Evolutionary conservation across 257 asterid species (phyloP), one percentile per base, ranked within the genome.

Genomic region (Primulina tabacum): DNA sequence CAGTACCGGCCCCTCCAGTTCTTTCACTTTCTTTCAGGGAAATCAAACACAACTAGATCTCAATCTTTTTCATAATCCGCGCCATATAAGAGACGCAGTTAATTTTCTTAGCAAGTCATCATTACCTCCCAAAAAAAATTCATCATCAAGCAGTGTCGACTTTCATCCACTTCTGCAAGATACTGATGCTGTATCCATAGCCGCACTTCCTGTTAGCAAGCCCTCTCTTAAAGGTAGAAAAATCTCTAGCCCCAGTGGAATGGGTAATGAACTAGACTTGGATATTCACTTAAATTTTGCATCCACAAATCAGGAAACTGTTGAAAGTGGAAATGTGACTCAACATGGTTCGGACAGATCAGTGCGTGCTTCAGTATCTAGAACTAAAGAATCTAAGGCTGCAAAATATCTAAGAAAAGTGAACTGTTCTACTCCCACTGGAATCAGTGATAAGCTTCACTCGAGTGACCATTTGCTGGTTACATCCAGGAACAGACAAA

Each of bases 151-250:
- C 47, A 86, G 82, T 43, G 76, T 80, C 66, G 88, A 84, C 77
- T 94, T 91, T 77, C 99, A 91, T 82, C 99, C 97, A 5, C 97
- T 94, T 74, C 73, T 94, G 67, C 95, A 88, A 78, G 89, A 89
- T 78, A 68, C 66, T 50, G 81, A 88, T 72, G 89, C 81, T 57
- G 76, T 72, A 66, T 58, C 76, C 50, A 69, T 72, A 53, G 73
- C 74, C 65, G 76, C 77, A 30, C 77, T 57, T 67, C 59, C 85
- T 73, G 63, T 75, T 68, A 63, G 75, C 64, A 81, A 79, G 66
- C 73, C 82, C 64, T 52, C 71, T 64, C 30, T 65, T 47, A 67
- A 73, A 29, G 79, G 80, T 65, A 56, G 74, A 40, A 85, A 74
- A 69, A 77, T 75, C 30, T 21, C 77, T 34, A 76, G 82, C 75